Evolutionary conservation across 2,329 filamentous ascomycete species (phyloP).

Genomic region (Paramyrothecium sp.): DNA sequence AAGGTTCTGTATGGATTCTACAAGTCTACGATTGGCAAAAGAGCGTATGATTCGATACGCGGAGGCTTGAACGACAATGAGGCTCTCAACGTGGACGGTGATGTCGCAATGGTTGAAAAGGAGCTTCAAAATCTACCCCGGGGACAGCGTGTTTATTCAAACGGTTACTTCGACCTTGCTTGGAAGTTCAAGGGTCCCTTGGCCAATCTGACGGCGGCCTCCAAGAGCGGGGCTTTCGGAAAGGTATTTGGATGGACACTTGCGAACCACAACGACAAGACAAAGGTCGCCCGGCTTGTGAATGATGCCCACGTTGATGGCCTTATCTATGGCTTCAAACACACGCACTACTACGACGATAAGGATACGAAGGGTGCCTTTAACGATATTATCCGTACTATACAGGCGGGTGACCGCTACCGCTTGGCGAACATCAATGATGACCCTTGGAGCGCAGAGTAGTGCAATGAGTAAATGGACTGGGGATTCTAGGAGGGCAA

Average conservation of each 20-base stretch:
- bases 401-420: too few relatives aligned
- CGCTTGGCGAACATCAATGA: too few relatives aligned
- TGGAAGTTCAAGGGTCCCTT: slow-evolving; percentile 2
- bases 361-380: background rate
- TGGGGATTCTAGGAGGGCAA: too few relatives aligned
- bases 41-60: slow-evolving; percentile 2
- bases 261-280: background rate
- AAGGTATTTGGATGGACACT: slow-evolving; percentile 6
- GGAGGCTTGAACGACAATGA: slow-evolving; percentile 4
- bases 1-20: slow-evolving; percentile 9
- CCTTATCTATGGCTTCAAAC: slow-evolving; percentile 3
- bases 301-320: slow-evolving; percentile 2
- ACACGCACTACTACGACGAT: slow-evolving; percentile 1
- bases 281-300: background rate
- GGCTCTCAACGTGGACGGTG: slow-evolving; percentile 5
- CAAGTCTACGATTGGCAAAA: too few relatives aligned
- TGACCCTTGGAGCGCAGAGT: too few relatives aligned
- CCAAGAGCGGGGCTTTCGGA: background rate
- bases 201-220: slow-evolving; percentile 2
- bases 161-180: slow-evolving; percentile 2
- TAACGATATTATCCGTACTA: too few relatives aligned
- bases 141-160: slow-evolving; percentile 3
- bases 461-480: too few relatives aligned
- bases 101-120: background rate
- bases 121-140: background rate